A percentile compares a stretch with the other conserved stretches of the same genome.
phyloP scores from a whole-genome alignment of 2,329 filamentous ascomycete species.

The Diaporthe sp. region DNA sequence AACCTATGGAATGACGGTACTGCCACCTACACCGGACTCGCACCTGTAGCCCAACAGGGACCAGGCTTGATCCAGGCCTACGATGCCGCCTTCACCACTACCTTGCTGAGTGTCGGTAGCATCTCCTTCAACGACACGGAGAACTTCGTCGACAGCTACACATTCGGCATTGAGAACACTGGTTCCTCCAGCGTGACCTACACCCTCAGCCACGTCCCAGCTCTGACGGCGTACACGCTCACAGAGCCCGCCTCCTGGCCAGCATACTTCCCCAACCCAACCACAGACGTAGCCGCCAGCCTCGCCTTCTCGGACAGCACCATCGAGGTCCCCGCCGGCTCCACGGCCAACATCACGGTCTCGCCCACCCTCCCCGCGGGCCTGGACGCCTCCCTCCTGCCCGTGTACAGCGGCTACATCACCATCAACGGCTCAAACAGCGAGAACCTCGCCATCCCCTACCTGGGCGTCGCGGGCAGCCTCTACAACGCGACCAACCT shows the following conservation, averaged over 20 bases:
- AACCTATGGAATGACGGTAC: slow-evolving; percentile 51
- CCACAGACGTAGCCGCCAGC: slow-evolving; percentile 38
- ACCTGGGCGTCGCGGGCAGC: slow-evolving; percentile 54
- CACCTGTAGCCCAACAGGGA: slow-evolving; percentile 51
- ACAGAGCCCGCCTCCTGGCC: background rate
- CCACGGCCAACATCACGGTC: slow-evolving; percentile 46
- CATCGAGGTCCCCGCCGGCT: slow-evolving; percentile 48
- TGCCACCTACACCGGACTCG: slow-evolving; percentile 40
- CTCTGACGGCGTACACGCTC: slow-evolving; percentile 54
- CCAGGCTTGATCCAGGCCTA: slow-evolving; percentile 52
- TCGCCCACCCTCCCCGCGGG: slow-evolving; percentile 44
- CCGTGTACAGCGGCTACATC: slow-evolving; percentile 60
- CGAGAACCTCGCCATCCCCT: slow-evolving; percentile 55
- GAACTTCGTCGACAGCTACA: slow-evolving; percentile 45
- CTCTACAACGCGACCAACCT: slow-evolving; percentile 44
- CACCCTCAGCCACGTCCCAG: slow-evolving; percentile 51
- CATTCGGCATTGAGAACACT: slow-evolving; percentile 57
- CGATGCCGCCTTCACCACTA: slow-evolving; percentile 53
- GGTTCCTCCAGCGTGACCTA: slow-evolving; percentile 53
- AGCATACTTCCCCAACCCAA: slow-evolving; percentile 36
- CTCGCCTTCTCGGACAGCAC: slow-evolving; percentile 42
- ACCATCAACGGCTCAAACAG: slow-evolving; percentile 55
- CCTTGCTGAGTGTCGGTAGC: slow-evolving; percentile 52
- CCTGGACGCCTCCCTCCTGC: slow-evolving; percentile 48
- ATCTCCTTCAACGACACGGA: slow-evolving; percentile 61